These are phyloP conservation scores for Chrysanthemum lavandulifolium DNA, from an alignment of 129 eudicot species.

Conservation along the genomic window DNA sequence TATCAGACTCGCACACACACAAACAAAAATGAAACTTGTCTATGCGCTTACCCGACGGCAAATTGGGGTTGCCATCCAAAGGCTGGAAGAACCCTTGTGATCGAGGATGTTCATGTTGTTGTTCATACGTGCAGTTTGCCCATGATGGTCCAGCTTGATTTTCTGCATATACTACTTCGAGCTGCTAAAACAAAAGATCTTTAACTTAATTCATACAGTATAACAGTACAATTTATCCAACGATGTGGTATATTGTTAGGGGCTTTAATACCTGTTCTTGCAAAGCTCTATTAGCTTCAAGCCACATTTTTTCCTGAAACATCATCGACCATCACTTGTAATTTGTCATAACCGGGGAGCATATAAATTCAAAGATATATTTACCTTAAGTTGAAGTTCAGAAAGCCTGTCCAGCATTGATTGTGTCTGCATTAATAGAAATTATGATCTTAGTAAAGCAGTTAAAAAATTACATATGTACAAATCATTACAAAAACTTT, in stretches of 20 bases:
- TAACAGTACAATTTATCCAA: not conserved
- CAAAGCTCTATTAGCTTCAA: slow-evolving; percentile 74
- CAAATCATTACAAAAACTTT: not conserved
- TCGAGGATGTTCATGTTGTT: slow-evolving; percentile 57
- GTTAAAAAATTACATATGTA: not conserved
- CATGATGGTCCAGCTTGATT: slow-evolving; percentile 66
- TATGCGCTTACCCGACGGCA: slow-evolving; percentile 67
- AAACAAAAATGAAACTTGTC: not conserved
- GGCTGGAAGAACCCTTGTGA: slow-evolving; percentile 84
- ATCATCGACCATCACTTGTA: not conserved
- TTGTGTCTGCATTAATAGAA: slow-evolving; percentile 61
- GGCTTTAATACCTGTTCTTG: slow-evolving; percentile 54
- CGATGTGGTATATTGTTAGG: not conserved
- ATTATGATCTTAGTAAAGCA: not conserved
- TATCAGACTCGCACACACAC: not conserved
- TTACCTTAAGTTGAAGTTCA: slow-evolving; percentile 85
- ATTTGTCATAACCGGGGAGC: not conserved
- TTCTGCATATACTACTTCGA: slow-evolving; percentile 65
- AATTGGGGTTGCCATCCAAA: slow-evolving; percentile 63
- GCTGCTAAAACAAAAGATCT: slow-evolving; percentile 40
- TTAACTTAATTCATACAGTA: not conserved
- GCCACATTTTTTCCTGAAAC: slow-evolving; percentile 68
- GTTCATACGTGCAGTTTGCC: slow-evolving; percentile 53
- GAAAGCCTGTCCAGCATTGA: slow-evolving; percentile 83
- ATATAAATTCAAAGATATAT: not conserved